Base-by-base conservation (phyloP, 768 basidiomycete genomes). In the Cystoderma amianthinum region DNA sequence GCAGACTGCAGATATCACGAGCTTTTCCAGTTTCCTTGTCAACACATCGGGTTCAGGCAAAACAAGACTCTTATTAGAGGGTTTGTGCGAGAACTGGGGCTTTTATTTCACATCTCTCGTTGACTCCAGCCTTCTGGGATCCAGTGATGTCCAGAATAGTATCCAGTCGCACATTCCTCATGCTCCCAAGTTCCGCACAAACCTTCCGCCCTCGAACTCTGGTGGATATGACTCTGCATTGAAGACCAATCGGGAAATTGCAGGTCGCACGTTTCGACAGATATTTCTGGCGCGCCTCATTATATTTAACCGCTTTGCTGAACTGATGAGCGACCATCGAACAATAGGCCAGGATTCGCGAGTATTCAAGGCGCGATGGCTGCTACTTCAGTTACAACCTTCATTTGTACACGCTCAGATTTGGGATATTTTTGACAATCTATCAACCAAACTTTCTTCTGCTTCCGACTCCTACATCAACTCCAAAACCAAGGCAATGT, bases 11-110 rank as follows among this genome's bases (percentile, higher is more conserved):
- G 38, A 25, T 43, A 37, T 25, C 17, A 36, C 24, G 42, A 21
- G 10, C 21, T 34, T 12, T 21, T 34, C 12, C 34, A 69, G 68
- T 11, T 66, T 69, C 41, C 59, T 72, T 13, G 65, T 72, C 21
- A 72, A 72, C 35, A 72, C 71, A 0, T 72, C 69, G 17, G 69
- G 69, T 5, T 70, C 69, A 2, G 69, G 69, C 15, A 72, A 72
- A 47, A 71, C 69, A 1, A 55, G 69, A 22, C 56, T 69, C 9
- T 51, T 72, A 2, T 48, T 72, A 6, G 69, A 71, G 49, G 69
- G 69, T 16, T 57, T 72, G 3, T 71, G 69, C 41, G 47, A 61
- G 21, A 52, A 62, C 33, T 72, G 71, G 71, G 71, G 69, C 3
- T 65, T 72, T 40, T 72, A 72, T 48, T 69, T 72, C 45, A 71